Base-by-base conservation (phyloP, 1,139 yeast species). In the Blastobotrys ciferrii region DNA sequence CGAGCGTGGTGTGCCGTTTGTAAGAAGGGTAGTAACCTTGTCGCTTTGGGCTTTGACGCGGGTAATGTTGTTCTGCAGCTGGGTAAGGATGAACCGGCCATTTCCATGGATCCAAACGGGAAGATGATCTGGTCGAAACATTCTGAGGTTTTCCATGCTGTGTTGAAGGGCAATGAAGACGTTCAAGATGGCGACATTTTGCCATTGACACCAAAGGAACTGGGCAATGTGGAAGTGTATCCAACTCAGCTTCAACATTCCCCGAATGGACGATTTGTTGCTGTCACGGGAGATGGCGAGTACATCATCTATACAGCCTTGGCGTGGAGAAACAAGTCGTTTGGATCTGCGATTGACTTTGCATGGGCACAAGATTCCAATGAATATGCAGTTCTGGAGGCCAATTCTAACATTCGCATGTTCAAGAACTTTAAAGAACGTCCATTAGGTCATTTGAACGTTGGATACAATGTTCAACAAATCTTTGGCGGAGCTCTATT, bases 251-350 rank as follows among this genome's bases (percentile, higher is more conserved):
- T 92, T 61, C 74, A 77, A 43, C 98, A 92, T 69, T 91, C 98
- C 36, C 98, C 98, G 54, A 92, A 94, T 65, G 99, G 99, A 53
- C 82, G 97, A 69, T 92, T 87, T 66, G 98, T 91, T 36, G 86
- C 98, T 20, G 97, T 92, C 43, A 86, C 94, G 50, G 99, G 99
- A 64, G 98, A 94, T 71, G 98, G 97, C 53, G 98, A 92, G 70
- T 92, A 88, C 67, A 88, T 92, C 61, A 84, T 94, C 50, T 94
- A 92, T 72, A 89, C 98, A 5, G 94, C 98, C 1, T 78, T 94
- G 62, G 98, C 98, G 1, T 92, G 98, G 98, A 82, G 98, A 73
- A 89, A 94, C 59, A 92, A 89, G 71, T 79, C 91, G 45, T 92
- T 87, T 67, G 98, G 98, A 55, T 78, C 81, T 51, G 97, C 96